phyloP scores from a whole-genome alignment of 176 grass and related monocot genomes.

The Musa itinerans region DNA sequence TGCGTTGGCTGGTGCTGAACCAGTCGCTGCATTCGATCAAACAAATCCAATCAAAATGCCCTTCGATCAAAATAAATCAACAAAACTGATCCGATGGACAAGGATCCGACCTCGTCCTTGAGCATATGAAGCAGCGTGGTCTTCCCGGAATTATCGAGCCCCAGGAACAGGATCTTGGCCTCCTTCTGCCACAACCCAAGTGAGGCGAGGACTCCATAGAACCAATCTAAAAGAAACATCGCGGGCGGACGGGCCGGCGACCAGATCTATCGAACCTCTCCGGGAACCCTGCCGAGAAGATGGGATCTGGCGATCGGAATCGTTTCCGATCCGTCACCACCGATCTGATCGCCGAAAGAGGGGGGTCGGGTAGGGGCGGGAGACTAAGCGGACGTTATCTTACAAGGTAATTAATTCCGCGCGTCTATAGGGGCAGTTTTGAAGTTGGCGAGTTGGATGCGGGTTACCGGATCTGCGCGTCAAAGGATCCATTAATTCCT shows the following conservation, averaged over 20 bases:
- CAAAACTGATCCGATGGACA: background rate
- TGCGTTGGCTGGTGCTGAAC: background rate
- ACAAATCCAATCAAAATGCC: background rate
- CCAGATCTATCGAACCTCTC: background rate
- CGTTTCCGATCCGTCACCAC: background rate
- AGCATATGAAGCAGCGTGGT: slow-evolving; percentile 28
- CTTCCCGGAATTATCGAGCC: slow-evolving; percentile 72
- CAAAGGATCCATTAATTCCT: too few species aligned
- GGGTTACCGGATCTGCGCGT: too few species aligned
- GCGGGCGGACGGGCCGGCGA: background rate
- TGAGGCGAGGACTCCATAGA: slow-evolving; percentile 59
- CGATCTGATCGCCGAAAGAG: too few species aligned
- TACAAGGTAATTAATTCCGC: too few species aligned
- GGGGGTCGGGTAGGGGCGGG: too few species aligned
- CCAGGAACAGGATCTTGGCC: slow-evolving; percentile 47
- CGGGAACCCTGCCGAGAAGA: background rate
- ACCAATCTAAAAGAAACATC: slow-evolving; percentile 76
- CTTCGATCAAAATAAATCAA: background rate
- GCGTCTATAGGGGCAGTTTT: too few species aligned
- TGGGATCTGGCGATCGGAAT: slow-evolving; percentile 1
- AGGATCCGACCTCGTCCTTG: slow-evolving; percentile 51
- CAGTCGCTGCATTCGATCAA: slow-evolving; percentile 37
- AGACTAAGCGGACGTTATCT: too few species aligned
- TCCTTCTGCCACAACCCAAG: slow-evolving; percentile 33
- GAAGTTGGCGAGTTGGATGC: too few species aligned